These are phyloP conservation scores for Kitagawia praeruptora DNA, from an alignment of 129 eudicot species.

Conservation along the genomic window DNA sequence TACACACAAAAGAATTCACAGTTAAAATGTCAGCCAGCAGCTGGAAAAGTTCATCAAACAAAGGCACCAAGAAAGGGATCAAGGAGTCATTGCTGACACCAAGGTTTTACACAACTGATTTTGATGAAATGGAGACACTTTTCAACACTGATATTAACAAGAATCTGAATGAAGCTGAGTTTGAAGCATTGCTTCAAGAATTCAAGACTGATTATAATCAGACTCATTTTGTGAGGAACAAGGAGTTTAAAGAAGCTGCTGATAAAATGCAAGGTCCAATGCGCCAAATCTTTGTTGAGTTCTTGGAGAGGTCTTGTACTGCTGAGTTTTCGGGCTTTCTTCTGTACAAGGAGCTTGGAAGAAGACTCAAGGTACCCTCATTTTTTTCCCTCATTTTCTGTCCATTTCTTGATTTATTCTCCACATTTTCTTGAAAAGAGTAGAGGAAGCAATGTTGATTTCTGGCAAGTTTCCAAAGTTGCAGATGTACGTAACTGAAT, in stretches of 20 bases:
- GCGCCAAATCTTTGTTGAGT: constrained; percentile 86
- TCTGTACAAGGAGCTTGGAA: constrained; percentile 93
- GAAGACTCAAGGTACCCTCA: constrained; percentile 81
- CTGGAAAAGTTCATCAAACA: constrained; percentile 20
- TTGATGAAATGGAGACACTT: constrained; percentile 93
- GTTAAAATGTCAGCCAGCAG: constrained; percentile 25
- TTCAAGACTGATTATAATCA: constrained; percentile 95
- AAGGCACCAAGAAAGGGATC: constrained; percentile 43
- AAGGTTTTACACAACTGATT: constrained; percentile 93
- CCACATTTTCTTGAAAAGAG: background rate
- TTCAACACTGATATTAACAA: constrained; percentile 87
- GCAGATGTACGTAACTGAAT: background rate
- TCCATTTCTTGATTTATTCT: too few relatives aligned
- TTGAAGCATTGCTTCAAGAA: constrained; percentile 81
- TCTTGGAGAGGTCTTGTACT: constrained; percentile 95
- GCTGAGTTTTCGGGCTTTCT: constrained; percentile 98
- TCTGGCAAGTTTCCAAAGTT: background rate
- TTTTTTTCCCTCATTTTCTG: background rate
- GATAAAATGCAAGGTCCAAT: constrained; percentile 78
- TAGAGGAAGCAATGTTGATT: background rate
- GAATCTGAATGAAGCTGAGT: constrained; percentile 80
- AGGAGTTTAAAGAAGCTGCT: constrained; percentile 96
- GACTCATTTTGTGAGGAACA: constrained; percentile 95
- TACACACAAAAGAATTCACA: constrained; percentile 17
- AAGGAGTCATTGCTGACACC: constrained; percentile 81